Evolutionary conservation across 345 rosid species (phyloP), one percentile per base, ranked within the genome.

Genomic region (Citrus hindsii): DNA sequence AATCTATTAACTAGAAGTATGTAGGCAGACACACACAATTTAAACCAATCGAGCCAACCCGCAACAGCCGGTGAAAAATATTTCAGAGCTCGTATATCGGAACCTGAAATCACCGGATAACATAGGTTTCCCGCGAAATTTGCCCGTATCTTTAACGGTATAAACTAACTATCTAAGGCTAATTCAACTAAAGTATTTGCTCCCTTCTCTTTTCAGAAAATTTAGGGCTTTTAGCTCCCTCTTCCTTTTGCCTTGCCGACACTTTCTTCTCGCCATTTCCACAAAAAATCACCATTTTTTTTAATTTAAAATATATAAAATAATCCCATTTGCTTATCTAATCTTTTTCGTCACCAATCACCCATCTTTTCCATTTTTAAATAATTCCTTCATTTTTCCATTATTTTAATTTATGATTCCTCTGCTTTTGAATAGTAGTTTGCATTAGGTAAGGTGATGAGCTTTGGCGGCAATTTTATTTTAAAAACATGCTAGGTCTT

Each of bases 61-160:
- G 82, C 73, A 77, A 80, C 77, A 83, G 84, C 84, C 82, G 85
- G 89, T 86, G 32, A 27, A 69, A 6, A 37, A 67, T 32, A 37
- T 30, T 32, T 6, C 19, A 2, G 25, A 25, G 46, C 55, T 28
- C 48, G 32, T 28, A 13, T n/a, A 35, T 35, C 51, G 67, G 77
- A 56, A 66, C 67, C 55, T 76, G 27, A 67, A 80, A 72, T 64
- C 74, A 80, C 91, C 89, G 83, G 79, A 55, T 67, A 79, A 83
- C 84, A 55, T 58, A 87, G 75, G 86, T 76, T 91, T 87, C 93
- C 91, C 95, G 90, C 92, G 83, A 83, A 85, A 76, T 64, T 78
- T 89, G 90, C 90, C 83, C 46, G 81, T 83, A 75, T 55, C 6
- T 74, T 74, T 78, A 83, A 83, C 85, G 48, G 72, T 79, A 79